Evolutionary conservation across 2,329 filamentous ascomycete species (phyloP), one percentile per base, ranked within the genome.

Genomic region (Pseudogymnoascus sp.): DNA sequence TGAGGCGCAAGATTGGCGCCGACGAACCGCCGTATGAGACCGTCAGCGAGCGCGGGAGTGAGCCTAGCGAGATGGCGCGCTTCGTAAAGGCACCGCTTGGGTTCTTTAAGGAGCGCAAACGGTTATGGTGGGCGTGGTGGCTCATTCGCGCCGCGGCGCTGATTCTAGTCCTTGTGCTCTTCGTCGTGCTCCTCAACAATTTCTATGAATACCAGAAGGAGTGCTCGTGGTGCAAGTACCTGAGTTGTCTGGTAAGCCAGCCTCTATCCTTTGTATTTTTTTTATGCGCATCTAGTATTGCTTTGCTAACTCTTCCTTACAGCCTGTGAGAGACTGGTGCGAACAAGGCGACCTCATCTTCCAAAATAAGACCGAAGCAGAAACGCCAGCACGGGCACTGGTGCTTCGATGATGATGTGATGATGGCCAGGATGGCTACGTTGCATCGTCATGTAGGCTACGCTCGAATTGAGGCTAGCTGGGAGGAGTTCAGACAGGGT

Each of bases 101-200:
- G 5, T 96, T 96, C 74, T 97, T 97, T 76, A 92, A 92, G 71
- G 90, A 90, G 18, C 82, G 94, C 15, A 96, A 95, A 72, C 88
- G 89, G 19, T 79, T 96, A 6, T 99, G 94, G 94, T 99, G 94
- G 94, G 88, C 77, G 5, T 99, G 94, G 94, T 97, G 92, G 92
- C 74, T 96, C 19, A 80, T 97, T 26, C 83, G 94, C 15, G 89
- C 82, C 0, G 90, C 81, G 0, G 86, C 88, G 21, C 76, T 99
- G 58, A 81, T 96, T 6, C 81, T 85, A n/a, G 88, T 92, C 33
- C 78, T 96, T 34, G 81, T 95, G 38, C 86, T 87, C 1, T 96
- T 97, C 71, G 88, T 96, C 63, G 75, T 96, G 45, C 77, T 99
- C 59, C 73, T 97, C 62, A 85, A 91, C 71, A 94, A 96, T 75